Evolutionary conservation across 1,139 yeast species (phyloP), one percentile per base, ranked within the genome.

Genomic region (Sugiyamaella xylanicola): DNA sequence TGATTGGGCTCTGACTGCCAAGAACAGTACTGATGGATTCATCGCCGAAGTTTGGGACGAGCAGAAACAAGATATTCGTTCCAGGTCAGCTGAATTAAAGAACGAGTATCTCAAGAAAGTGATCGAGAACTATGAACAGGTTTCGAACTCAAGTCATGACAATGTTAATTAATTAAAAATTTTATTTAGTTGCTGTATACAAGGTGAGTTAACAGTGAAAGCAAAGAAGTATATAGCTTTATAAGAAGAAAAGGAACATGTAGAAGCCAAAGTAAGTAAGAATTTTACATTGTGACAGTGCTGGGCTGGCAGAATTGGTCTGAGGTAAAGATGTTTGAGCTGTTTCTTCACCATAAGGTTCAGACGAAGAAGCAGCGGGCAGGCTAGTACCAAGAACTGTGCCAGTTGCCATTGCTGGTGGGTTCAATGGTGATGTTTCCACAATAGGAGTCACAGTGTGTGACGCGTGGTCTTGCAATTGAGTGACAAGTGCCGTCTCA

Each of bases 1-100:
- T 56, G 69, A 68, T 36, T 77, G 79, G 69, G 72, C 76, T 1
- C 68, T 68, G 51, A 59, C 63, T 8, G 69, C 74, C 0, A 70
- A 71, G 1, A 57, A 56, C 11, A 46, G 58, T n/a, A 58, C 54
- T 15, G 48, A 51, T n/a, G 71, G 70, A 5, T 67, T 68, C 50
- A 16, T 53, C 21, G 65, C 68, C 5, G 68, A 66, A 48, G 56
- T 60, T 15, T 68, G 71, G 72, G 56, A 55, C 27, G 56, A 50
- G 7, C 59, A 50, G 4, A 64, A 64, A 43, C 49, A 48, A 7
- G 55, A 56, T 4, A 49, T 56, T 48, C 63, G 71, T n/a, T 46
- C 53, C 19, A 39, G 42, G 8, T 52, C 57, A n/a, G 39, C 43
- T 32, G 46, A 37, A 7, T 43, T 52, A 4, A 58, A 58, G 32